Evolutionary conservation across 345 rosid genomes (phyloP).

Genomic region (Populus nigra): DNA sequence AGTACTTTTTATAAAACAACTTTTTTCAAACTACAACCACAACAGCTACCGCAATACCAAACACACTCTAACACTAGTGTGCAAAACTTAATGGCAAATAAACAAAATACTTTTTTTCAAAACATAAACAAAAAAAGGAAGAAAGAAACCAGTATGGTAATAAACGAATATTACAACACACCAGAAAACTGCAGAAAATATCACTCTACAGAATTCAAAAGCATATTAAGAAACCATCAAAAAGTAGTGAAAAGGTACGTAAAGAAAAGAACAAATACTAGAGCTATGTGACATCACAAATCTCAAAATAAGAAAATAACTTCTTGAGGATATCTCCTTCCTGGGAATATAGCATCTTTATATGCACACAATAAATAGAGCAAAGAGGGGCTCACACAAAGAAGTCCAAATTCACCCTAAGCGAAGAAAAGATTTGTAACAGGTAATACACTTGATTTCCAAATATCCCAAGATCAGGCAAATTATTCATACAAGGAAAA

Average conservation of each 20-base stretch:
- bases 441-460: not conserved
- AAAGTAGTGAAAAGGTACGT: not conserved
- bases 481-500: not conserved
- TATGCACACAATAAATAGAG: not conserved
- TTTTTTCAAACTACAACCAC: too few relatives aligned
- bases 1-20: too few relatives aligned
- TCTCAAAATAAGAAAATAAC: not conserved
- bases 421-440: not conserved
- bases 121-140: too few relatives aligned
- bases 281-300: not conserved
- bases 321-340: not conserved
- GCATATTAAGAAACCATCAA: not conserved
- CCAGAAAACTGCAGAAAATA: slow-evolving; percentile 1
- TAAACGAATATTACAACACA: not conserved
- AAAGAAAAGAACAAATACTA: not conserved
- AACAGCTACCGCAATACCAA: too few relatives aligned
- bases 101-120: not conserved
- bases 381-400: not conserved
- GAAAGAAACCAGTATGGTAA: too few relatives aligned
- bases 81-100: not conserved
- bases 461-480: not conserved
- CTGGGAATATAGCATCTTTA: not conserved
- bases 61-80: not conserved
- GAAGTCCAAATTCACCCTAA: not conserved
- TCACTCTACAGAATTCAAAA: not conserved